Base-by-base conservation (phyloP, 2,329 filamentous ascomycete species). In the Pseudodiploospora longispora region DNA sequence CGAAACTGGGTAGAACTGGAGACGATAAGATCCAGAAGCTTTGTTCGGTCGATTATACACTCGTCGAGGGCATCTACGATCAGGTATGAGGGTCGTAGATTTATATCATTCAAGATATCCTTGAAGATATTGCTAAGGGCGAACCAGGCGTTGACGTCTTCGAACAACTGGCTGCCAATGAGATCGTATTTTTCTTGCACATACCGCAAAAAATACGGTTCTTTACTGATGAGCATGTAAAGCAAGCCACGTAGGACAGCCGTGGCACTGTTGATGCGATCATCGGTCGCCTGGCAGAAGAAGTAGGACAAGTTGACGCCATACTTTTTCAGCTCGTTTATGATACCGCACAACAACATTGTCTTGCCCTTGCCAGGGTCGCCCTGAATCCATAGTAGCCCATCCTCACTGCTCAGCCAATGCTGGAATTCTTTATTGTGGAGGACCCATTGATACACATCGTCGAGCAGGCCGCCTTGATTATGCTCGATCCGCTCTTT, bases 31-130 rank as follows among this genome's bases (percentile, higher is more conserved):
- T 61, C 39, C 10, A 74, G 53, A 4, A 74, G 63, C 34, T 57
- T 40, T 31, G 38, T 46, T 67, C 73, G 33, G 4, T 43, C 41
- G 4, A 10, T 30, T 19, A 28, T 27, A 29, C 44, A 43, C 50
- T 75, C 70, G 43, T 76, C 69, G 1, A 75, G 63, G 4, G 68
- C 70, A 52, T 75, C 69, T 38, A 76, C 50, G 5, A 73, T 47
- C 5, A 76, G 41, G 48, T 60, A 59, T 0, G 55, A 57, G 0
- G 7, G 48, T 1, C 53, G 10, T 3, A 66, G 43, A 6, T 10
- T 52, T 3, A 47, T 45, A 41, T 71, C 65, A 9, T 59, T n/a
- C 3, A 76, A 47, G 8, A 76, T 67, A 6, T 52, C 47, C 2
- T 12, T 47, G 0, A 75, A 59, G 6, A 74, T 64, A 1, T 59